Conservation (phyloP, 352 stramenopile genomes). For the Phytophthora nicotianae region DNA sequence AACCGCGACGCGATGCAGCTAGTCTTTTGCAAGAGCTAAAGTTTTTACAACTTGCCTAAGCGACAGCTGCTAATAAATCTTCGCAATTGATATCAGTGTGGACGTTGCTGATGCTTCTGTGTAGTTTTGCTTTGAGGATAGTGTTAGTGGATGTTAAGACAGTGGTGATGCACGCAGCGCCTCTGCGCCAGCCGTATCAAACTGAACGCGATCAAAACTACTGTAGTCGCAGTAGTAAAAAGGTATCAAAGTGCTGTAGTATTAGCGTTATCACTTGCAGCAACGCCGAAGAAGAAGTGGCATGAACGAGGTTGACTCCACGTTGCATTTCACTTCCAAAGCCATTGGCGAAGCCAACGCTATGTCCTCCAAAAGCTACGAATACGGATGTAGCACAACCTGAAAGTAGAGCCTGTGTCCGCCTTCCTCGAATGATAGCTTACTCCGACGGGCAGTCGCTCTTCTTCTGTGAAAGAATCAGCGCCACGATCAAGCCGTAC, state of each 20-base stretch:
- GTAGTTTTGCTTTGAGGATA: too few species aligned
- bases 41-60: neutral
- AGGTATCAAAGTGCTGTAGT: slow-evolving; percentile 13
- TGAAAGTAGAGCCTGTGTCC: too few species aligned
- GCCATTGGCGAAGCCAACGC: too few species aligned
- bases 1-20: neutral
- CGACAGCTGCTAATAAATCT: slow-evolving; percentile 1
- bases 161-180: too few species aligned
- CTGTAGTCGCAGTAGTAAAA: too few species aligned
- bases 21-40: neutral
- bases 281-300: slow-evolving; percentile 95
- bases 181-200: too few species aligned
- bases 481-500: slow-evolving; percentile 96
- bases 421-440: slow-evolving; percentile 8
- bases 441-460: slow-evolving; percentile 53
- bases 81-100: slow-evolving; percentile 1
- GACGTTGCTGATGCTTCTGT: too few species aligned
- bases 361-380: slow-evolving; percentile 9
- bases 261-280: slow-evolving; percentile 13
- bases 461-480: slow-evolving; percentile 91
- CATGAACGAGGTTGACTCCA: neutral
- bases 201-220: too few species aligned
- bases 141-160: too few species aligned
- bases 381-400: too few species aligned
- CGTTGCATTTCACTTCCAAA: too few species aligned